A percentile compares a stretch with the other conserved stretches of the same genome.
These are phyloP conservation scores for Lichtheimia corymbifera DNA, from an alignment of 371 early-diverging fungal species.

Conservation along the genomic window DNA sequence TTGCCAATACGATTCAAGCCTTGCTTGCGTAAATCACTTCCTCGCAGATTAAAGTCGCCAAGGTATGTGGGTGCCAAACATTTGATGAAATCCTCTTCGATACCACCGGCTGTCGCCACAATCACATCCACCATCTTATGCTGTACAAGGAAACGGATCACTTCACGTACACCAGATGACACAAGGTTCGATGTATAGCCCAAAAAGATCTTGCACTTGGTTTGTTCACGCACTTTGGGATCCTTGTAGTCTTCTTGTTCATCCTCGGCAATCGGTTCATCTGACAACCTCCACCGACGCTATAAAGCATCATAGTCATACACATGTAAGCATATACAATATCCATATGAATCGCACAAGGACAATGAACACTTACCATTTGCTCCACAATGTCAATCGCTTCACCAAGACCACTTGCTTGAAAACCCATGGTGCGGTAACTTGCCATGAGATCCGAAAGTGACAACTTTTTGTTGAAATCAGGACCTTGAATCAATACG, in stretches of 20 bases:
- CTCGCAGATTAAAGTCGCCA: conserved; percentile 84
- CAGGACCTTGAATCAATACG: conserved; percentile 78
- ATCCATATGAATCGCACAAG: not conserved
- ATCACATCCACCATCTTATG: conserved; percentile 92
- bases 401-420: conserved; percentile 86
- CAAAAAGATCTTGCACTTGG: conserved; percentile 94
- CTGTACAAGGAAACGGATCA: conserved; percentile 90
- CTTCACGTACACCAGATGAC: conserved; percentile 96
- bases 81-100: conserved; percentile 99
- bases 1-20: conserved; percentile 99
- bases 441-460: conserved; percentile 65
- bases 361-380: conserved; percentile 65
- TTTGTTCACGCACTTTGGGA: conserved; percentile 59
- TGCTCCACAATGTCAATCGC: conserved; percentile 88
- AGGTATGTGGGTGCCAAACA: conserved; percentile 92
- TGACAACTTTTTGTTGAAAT: conserved; percentile 80
- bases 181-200: conserved; percentile 99
- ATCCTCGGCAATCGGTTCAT: conserved; percentile 72
- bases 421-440: conserved; percentile 87
- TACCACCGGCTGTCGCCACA: conserved; percentile 97
- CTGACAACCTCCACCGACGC: conserved; percentile 85
- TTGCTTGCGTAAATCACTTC: conserved; percentile 82
- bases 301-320: conserved; percentile 17
- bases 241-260: conserved; percentile 73
- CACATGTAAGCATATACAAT: not conserved